Evolutionary conservation across 805 yeast genomes (phyloP).

Genomic region (Starmerella bombi): DNA sequence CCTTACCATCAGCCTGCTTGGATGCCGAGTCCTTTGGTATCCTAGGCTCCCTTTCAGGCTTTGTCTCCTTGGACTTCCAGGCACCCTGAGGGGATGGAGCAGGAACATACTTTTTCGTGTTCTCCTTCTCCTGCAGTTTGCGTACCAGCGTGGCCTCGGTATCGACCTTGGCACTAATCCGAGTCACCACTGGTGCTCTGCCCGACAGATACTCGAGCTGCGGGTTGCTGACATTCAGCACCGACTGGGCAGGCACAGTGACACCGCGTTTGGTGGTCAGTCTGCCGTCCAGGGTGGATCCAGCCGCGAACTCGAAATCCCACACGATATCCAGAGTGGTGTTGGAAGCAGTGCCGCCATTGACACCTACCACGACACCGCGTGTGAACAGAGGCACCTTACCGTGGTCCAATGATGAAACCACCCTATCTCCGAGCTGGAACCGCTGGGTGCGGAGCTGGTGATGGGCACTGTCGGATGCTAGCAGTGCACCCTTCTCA

Average conservation of each 20-base stretch:
- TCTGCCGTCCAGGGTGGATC: constrained; percentile 68
- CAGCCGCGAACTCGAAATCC: constrained; percentile 72
- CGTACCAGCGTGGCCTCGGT: not conserved
- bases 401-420: constrained; percentile 73
- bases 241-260: constrained; percentile 64
- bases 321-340: constrained; percentile 63
- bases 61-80: too few species aligned
- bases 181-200: constrained; percentile 29
- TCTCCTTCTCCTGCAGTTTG: not conserved
- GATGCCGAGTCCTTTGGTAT: too few species aligned
- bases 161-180: constrained; percentile 9
- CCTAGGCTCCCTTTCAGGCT: too few species aligned
- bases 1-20: too few species aligned
- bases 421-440: constrained; percentile 77
- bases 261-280: constrained; percentile 69
- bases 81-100: constrained; percentile 5
- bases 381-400: constrained; percentile 75
- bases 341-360: constrained; percentile 27
- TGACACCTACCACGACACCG: constrained; percentile 77
- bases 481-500: constrained; percentile 70
- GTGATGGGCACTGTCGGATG: constrained; percentile 60
- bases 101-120: constrained; percentile 2
- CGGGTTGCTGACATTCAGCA: constrained; percentile 60
- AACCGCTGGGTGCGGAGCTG: constrained; percentile 63
- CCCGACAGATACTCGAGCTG: constrained; percentile 68